A percentile compares a stretch with the other conserved stretches of the same genome.
phyloP scores from a whole-genome alignment of 2,329 filamentous ascomycete species.

The Alternaria brassicicola region DNA sequence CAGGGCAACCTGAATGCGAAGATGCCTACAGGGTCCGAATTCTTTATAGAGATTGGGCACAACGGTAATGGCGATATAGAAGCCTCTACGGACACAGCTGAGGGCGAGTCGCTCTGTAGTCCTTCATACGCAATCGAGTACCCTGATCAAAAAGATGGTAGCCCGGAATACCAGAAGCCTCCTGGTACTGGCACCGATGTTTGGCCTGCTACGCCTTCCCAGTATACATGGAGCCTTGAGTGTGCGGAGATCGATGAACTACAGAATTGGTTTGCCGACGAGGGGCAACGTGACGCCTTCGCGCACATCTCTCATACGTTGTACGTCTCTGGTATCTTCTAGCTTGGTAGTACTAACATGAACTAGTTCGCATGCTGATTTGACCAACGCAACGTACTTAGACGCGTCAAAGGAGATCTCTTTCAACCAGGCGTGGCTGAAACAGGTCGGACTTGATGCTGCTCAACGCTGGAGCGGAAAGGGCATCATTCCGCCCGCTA shows the following conservation, averaged over 20 bases:
- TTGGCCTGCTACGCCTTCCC: slow-evolving; percentile 50
- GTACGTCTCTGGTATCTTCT: slow-evolving; percentile 21
- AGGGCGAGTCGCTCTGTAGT: slow-evolving; percentile 32
- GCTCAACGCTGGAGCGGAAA: slow-evolving; percentile 58
- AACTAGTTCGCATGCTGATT: slow-evolving; percentile 58
- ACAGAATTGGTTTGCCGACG: slow-evolving; percentile 60
- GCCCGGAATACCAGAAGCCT: slow-evolving; percentile 54
- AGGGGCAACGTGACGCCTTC: slow-evolving; percentile 60
- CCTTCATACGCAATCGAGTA: slow-evolving; percentile 49
- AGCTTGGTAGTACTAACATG: slow-evolving; percentile 7
- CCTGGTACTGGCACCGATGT: slow-evolving; percentile 48
- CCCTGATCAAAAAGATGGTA: slow-evolving; percentile 48
- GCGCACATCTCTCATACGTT: slow-evolving; percentile 68
- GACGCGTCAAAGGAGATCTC: slow-evolving; percentile 64
- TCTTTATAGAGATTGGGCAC: slow-evolving; percentile 47
- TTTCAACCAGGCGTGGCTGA: slow-evolving; percentile 66
- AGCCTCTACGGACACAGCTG: slow-evolving; percentile 34
- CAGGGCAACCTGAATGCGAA: slow-evolving; percentile 36
- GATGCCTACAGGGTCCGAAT: slow-evolving; percentile 45
- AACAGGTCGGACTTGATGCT: slow-evolving; percentile 57
- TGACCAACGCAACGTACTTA: slow-evolving; percentile 65
- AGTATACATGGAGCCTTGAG: slow-evolving; percentile 56
- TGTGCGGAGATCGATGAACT: slow-evolving; percentile 60
- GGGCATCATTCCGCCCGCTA: slow-evolving; percentile 67
- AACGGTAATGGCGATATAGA: slow-evolving; percentile 50